These are phyloP conservation scores for Mytilinidion resinicola DNA, from an alignment of 495 filamentous ascomycete genomes.

Conservation along the genomic window DNA sequence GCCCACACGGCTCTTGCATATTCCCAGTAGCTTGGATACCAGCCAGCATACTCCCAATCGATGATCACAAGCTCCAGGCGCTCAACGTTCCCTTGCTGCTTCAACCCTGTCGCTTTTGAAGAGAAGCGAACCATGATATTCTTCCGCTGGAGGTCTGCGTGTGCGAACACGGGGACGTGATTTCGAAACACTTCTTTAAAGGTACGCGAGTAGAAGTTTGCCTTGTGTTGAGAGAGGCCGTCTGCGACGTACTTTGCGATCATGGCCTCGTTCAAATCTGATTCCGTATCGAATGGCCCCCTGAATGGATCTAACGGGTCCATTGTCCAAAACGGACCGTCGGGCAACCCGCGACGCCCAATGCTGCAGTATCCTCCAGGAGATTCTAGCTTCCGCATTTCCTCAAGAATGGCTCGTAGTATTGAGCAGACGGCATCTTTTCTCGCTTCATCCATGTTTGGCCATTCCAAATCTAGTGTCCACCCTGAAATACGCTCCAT, in stretches of 20 bases:
- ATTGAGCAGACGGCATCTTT: constrained; percentile 32
- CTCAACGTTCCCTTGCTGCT: neutral
- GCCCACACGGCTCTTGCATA: constrained; percentile 29
- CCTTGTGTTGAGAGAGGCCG: neutral
- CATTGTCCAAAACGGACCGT: constrained; percentile 31
- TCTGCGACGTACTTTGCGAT: constrained; percentile 1
- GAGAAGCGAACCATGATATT: constrained; percentile 30
- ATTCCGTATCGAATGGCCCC: constrained; percentile 32
- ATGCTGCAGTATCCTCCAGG: constrained; percentile 38
- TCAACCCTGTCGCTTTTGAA: neutral
- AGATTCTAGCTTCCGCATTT: constrained; percentile 34
- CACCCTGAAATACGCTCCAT: constrained; percentile 38
- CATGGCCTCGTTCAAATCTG: constrained; percentile 12
- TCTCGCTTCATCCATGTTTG: constrained; percentile 24
- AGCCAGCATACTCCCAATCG: constrained; percentile 34
- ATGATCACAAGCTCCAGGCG: constrained; percentile 19
- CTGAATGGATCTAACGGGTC: constrained; percentile 20
- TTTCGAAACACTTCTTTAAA: constrained; percentile 4
- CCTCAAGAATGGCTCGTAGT: constrained; percentile 32
- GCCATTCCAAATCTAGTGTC: constrained; percentile 35
- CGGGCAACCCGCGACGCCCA: constrained; percentile 31
- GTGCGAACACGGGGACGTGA: constrained; percentile 9
- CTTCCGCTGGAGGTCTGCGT: constrained; percentile 28
- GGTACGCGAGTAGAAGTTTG: constrained; percentile 8
- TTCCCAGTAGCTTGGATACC: constrained; percentile 37